Conservation (phyloP, 306 rosid genomes). For the Dryas alaskensis region DNA sequence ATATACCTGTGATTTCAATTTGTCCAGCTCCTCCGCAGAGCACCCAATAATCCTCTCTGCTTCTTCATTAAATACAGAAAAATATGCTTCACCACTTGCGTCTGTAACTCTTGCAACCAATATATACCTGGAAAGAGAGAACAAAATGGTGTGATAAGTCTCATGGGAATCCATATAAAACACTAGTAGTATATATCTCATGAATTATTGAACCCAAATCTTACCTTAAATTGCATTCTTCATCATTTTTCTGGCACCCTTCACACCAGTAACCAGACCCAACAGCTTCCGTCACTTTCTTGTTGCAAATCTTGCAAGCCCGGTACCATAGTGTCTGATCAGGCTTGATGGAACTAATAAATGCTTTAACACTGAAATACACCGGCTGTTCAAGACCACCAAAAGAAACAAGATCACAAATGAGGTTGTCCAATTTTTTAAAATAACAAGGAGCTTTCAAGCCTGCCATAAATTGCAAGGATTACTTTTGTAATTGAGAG, state of each 20-base stretch:
- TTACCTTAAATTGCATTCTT: slow-evolving; percentile 69
- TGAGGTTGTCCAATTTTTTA: not conserved
- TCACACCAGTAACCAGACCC: slow-evolving; percentile 89
- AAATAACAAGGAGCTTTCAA: too few species aligned
- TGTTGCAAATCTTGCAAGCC: slow-evolving; percentile 85
- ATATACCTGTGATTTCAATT: slow-evolving; percentile 60
- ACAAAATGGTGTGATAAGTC: not conserved
- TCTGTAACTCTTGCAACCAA: slow-evolving; percentile 56
- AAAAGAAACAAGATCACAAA: not conserved
- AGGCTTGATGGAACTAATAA: slow-evolving; percentile 61
- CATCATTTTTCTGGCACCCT: slow-evolving; percentile 78
- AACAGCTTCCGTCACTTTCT: slow-evolving; percentile 73
- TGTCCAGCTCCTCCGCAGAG: slow-evolving; percentile 79
- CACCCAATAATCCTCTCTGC: slow-evolving; percentile 79
- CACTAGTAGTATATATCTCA: not conserved
- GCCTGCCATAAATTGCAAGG: not conserved
- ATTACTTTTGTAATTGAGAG: not conserved
- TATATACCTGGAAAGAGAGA: slow-evolving; percentile 50
- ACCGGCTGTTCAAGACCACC: slow-evolving; percentile 53
- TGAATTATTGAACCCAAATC: not conserved
- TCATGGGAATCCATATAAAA: not conserved
- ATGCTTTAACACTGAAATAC: slow-evolving; percentile 63
- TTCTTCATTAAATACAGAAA: slow-evolving; percentile 68
- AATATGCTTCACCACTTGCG: slow-evolving; percentile 56
- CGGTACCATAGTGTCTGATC: slow-evolving; percentile 95